Evolutionary conservation across 805 yeast species (phyloP).

Genomic region (Teunomyces gatunensis): DNA sequence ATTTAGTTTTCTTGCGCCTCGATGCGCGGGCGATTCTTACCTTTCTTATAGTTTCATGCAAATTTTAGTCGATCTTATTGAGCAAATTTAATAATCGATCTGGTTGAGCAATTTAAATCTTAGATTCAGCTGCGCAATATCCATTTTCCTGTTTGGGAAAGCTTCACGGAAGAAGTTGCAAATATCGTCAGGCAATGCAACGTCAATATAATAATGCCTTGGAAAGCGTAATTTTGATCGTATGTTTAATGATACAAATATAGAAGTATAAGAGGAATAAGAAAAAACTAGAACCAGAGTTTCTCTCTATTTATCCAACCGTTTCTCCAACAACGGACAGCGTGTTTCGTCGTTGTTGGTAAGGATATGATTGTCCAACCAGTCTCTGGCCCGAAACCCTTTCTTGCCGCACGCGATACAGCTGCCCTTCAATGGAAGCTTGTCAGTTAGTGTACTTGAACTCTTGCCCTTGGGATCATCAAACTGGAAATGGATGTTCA

Average conservation of each 20-base stretch:
- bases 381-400: conserved; percentile 44
- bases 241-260: neutral
- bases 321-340: conserved; percentile 8
- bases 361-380: conserved; percentile 57
- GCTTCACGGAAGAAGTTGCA: neutral
- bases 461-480: conserved; percentile 41
- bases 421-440: conserved; percentile 34
- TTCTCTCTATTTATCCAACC: neutral
- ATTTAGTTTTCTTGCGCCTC: neutral
- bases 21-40: neutral
- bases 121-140: neutral
- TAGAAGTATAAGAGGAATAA: neutral
- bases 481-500: conserved; percentile 41
- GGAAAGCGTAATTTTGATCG: neutral
- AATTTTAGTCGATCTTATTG: neutral
- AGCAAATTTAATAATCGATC: neutral
- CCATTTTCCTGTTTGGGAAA: neutral
- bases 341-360: conserved; percentile 12
- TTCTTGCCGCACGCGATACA: conserved; percentile 49
- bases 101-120: conserved; percentile 2
- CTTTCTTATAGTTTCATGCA: neutral
- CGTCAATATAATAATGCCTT: no score
- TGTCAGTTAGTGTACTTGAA: conserved; percentile 41
- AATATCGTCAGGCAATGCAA: no score
- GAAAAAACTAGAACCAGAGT: neutral